A percentile compares a stretch with the other conserved stretches of the same genome.
Evolutionary conservation across 441 rosid genomes (phyloP).

Genomic region (Pelargonium fulgidum): DNA sequence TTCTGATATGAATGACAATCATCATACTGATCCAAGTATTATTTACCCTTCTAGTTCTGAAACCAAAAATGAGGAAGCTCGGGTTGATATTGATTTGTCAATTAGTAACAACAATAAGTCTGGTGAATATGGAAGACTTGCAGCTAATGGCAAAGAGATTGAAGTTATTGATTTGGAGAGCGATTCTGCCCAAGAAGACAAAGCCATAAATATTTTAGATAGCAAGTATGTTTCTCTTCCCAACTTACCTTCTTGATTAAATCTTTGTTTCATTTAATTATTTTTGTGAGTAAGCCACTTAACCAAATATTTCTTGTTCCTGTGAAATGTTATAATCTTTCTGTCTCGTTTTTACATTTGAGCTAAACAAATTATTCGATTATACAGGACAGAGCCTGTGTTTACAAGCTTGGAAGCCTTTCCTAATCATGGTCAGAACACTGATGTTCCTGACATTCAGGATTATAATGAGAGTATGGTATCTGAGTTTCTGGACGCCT

Average conservation of each 20-base stretch:
- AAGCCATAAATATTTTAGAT: conserved; percentile 40
- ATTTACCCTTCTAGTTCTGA: conserved; percentile 31
- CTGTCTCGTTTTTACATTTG: conserved; percentile 14
- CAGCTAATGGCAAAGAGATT: conserved; percentile 53
- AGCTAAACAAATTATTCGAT: conserved; percentile 15
- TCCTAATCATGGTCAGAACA: conserved; percentile 26
- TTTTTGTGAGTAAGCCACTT: neutral
- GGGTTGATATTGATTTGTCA: conserved; percentile 70
- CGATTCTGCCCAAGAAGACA: conserved; percentile 54
- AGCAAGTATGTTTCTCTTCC: conserved; percentile 46
- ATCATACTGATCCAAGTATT: conserved; percentile 32
- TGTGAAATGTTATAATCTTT: neutral
- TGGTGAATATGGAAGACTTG: conserved; percentile 39
- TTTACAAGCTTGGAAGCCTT: conserved; percentile 36
- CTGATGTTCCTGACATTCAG: conserved; percentile 45
- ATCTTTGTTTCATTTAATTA: conserved; percentile 3
- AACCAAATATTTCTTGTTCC: neutral
- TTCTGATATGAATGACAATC: conserved; percentile 49
- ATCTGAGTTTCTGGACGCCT: conserved; percentile 53
- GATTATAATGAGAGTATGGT: conserved; percentile 66
- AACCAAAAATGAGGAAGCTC: conserved; percentile 40
- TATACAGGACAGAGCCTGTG: conserved; percentile 52
- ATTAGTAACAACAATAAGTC: conserved; percentile 58
- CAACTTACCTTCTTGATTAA: conserved; percentile 6
- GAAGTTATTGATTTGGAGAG: conserved; percentile 87